A percentile compares a stretch with the other conserved stretches of the same genome.
Evolutionary conservation across 2,329 filamentous ascomycete genomes (phyloP).

Genomic region (Fusarium hostae): DNA sequence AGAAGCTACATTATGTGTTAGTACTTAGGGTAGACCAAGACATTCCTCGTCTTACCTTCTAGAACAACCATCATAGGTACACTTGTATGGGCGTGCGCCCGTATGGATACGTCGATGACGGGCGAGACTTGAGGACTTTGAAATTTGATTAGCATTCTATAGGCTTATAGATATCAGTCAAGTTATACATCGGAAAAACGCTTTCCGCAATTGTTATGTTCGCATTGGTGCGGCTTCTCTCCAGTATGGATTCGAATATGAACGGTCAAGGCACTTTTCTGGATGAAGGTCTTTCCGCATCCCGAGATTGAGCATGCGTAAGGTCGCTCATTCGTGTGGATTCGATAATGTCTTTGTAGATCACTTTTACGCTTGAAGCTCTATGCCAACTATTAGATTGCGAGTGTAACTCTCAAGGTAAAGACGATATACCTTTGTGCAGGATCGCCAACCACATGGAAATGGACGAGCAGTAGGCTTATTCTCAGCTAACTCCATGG

Average conservation of each 20-base stretch:
- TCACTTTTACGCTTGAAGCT: constrained; percentile 80
- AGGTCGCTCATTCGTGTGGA: constrained; percentile 78
- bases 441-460: constrained; percentile 71
- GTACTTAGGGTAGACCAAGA: constrained; percentile 22
- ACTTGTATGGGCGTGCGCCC: constrained; percentile 72
- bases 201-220: constrained; percentile 73
- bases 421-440: constrained; percentile 65
- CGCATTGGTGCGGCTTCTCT: constrained; percentile 77
- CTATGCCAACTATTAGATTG: constrained; percentile 51
- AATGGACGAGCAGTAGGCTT: constrained; percentile 71
- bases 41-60: constrained; percentile 61
- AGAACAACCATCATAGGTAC: constrained; percentile 68
- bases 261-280: constrained; percentile 74
- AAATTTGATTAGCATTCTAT: constrained; percentile 12
- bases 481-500: constrained; percentile 72
- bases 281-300: constrained; percentile 77
- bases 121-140: constrained; percentile 71
- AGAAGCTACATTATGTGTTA: constrained; percentile 64
- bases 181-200: constrained; percentile 74
- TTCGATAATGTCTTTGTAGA: constrained; percentile 75
- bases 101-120: constrained; percentile 74
- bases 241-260: constrained; percentile 77
- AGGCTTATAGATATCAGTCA: not conserved
- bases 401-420: not conserved
- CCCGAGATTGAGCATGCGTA: constrained; percentile 69